These are phyloP conservation scores for Ochetophila trinervis DNA, from an alignment of 306 rosid species.

Conservation along the genomic window DNA sequence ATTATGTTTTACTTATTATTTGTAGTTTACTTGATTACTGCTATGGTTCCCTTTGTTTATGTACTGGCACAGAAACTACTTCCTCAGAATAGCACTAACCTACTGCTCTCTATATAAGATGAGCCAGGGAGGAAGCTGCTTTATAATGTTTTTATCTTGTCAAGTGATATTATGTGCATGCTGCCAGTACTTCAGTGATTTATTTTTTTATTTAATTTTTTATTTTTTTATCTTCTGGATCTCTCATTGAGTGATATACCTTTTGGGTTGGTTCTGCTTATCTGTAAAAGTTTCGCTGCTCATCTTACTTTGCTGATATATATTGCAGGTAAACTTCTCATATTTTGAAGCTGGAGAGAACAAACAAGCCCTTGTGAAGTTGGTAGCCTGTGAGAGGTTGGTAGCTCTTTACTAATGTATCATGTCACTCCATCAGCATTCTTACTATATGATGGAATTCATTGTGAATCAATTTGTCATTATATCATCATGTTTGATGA, in stretches of 20 bases:
- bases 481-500: conserved; percentile 5
- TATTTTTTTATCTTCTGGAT: not conserved
- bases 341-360: conserved; percentile 91
- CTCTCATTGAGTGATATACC: not conserved
- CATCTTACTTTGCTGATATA: conserved; percentile 13
- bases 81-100: too few relatives aligned
- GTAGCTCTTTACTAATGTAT: conserved; percentile 19
- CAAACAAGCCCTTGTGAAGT: conserved; percentile 90
- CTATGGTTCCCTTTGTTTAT: too few relatives aligned
- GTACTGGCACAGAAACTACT: too few relatives aligned
- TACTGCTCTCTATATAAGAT: too few relatives aligned
- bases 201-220: too few relatives aligned
- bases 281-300: not conserved
- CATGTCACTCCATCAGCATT: not conserved
- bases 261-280: not conserved
- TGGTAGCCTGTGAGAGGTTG: conserved; percentile 86
- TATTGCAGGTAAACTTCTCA: conserved; percentile 76
- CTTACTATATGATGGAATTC: too few relatives aligned
- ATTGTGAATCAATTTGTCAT: not conserved
- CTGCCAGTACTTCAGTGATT: too few relatives aligned
- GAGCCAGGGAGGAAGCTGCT: too few relatives aligned
- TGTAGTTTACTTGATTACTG: too few relatives aligned
- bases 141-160: too few relatives aligned
- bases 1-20: too few relatives aligned
- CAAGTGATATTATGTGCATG: too few relatives aligned